phyloP scores from a whole-genome alignment of 352 stramenopile species.

The Phytopythium oedochilum region DNA sequence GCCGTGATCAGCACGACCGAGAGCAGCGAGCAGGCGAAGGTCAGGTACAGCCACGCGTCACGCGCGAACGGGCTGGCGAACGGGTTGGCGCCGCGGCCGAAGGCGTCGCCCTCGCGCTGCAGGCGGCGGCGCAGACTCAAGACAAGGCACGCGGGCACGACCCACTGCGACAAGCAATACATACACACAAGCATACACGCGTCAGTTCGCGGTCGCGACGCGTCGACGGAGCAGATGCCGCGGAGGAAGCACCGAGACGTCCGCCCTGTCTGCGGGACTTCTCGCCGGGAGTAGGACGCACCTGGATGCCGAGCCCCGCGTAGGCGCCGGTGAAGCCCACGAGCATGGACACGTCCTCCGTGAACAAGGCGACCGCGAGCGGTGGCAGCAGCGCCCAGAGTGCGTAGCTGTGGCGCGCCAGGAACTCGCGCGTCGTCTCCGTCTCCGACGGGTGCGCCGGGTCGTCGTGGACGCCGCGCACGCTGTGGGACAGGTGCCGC shows the following conservation, averaged over 20 bases:
- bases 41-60: constrained; percentile 64
- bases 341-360: constrained; percentile 86
- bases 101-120: constrained; percentile 15
- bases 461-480: constrained; percentile 19
- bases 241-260: background rate
- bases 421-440: constrained; percentile 29
- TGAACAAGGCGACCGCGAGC: constrained; percentile 82
- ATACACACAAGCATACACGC: background rate
- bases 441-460: constrained; percentile 10
- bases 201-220: background rate
- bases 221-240: background rate
- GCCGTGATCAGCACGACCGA: constrained; percentile 75
- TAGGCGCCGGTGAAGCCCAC: constrained; percentile 85
- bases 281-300: too few species aligned
- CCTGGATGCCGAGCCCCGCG: constrained; percentile 81
- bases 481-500: constrained; percentile 53
- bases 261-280: too few species aligned
- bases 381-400: constrained; percentile 71
- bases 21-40: constrained; percentile 46
- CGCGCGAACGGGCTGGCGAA: constrained; percentile 75
- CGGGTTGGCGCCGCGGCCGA: constrained; percentile 35
- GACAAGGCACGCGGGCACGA: constrained; percentile 77
- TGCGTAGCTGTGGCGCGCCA: constrained; percentile 59
- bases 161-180: constrained; percentile 41
- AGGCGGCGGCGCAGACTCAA: constrained; percentile 64